Evolutionary conservation across 441 rosid genomes (phyloP).

Genomic region (Raphanus hybrid): DNA sequence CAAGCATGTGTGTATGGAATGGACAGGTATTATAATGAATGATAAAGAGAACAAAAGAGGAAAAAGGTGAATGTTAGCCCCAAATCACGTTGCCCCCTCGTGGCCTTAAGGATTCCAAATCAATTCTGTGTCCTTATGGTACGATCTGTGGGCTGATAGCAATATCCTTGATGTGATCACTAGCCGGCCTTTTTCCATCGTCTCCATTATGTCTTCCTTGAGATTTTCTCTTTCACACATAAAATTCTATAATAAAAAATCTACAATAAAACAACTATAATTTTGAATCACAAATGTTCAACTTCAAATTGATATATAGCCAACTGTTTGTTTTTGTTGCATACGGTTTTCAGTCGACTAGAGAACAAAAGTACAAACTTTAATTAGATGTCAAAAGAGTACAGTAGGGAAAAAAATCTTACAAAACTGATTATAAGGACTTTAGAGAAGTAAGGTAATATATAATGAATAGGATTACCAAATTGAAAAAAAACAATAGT

Average conservation of each 20-base stretch:
- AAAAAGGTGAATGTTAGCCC: constrained; percentile 41
- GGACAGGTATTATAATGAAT: constrained; percentile 29
- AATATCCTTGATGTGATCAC: constrained; percentile 35
- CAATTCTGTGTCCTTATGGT: constrained; percentile 50
- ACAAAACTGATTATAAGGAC: neutral
- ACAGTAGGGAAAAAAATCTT: neutral
- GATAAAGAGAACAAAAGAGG: constrained; percentile 35
- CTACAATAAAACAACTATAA: neutral
- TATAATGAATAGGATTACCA: neutral
- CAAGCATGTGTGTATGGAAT: constrained; percentile 11
- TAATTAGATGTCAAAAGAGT: neutral
- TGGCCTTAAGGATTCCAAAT: constrained; percentile 52
- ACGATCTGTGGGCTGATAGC: constrained; percentile 44
- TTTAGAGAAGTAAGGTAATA: neutral
- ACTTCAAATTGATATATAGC: neutral
- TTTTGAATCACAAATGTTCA: constrained; percentile 1
- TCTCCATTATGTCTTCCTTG: constrained; percentile 13
- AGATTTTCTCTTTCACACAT: constrained; percentile 10
- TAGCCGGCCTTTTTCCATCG: constrained; percentile 8
- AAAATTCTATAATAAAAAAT: neutral
- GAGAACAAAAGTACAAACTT: neutral
- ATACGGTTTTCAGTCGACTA: neutral
- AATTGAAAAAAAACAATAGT: neutral
- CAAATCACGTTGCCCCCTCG: constrained; percentile 74
- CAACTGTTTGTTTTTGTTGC: neutral